Percentiles rank a stretch among this genome's conserved stretches.
phyloP scores from a whole-genome alignment of 2,329 filamentous ascomycete genomes.

The Aaosphaeria pasadenensis region DNA sequence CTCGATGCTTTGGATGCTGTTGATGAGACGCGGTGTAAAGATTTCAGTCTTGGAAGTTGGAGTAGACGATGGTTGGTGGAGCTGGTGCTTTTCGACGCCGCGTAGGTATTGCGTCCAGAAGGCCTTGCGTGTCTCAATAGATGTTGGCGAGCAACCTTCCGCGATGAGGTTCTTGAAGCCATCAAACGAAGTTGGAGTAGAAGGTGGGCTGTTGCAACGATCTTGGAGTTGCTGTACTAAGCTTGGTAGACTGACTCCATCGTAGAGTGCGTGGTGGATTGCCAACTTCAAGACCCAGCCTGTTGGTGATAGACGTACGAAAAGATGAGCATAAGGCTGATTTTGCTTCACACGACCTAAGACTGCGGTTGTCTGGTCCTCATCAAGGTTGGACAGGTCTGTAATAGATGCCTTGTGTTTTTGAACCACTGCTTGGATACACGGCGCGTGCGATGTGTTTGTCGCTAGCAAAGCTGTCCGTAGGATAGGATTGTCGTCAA shows the following conservation, averaged over 20 bases:
- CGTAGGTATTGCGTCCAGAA: slow-evolving; percentile 54
- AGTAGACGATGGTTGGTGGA: slow-evolving; percentile 20
- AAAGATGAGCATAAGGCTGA: slow-evolving; percentile 29
- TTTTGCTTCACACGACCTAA: slow-evolving; percentile 18
- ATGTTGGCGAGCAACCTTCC: neutral
- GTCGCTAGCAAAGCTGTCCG: slow-evolving; percentile 65
- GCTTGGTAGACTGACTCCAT: slow-evolving; percentile 71
- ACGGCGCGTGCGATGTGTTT: slow-evolving; percentile 44
- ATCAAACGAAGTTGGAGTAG: slow-evolving; percentile 11
- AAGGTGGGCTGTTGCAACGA: slow-evolving; percentile 35
- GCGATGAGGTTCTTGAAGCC: slow-evolving; percentile 45
- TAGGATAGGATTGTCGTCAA: slow-evolving; percentile 59
- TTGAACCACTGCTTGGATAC: slow-evolving; percentile 62
- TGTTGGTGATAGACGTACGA: slow-evolving; percentile 24
- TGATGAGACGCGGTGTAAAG: slow-evolving; percentile 51
- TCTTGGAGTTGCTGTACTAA: slow-evolving; percentile 55
- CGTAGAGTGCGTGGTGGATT: slow-evolving; percentile 87
- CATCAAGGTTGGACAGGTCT: slow-evolving; percentile 14
- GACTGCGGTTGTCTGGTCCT: slow-evolving; percentile 5
- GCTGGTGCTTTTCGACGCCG: slow-evolving; percentile 5
- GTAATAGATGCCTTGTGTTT: slow-evolving; percentile 32
- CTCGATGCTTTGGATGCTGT: slow-evolving; percentile 41
- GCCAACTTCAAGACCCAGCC: slow-evolving; percentile 42
- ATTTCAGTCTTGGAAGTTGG: slow-evolving; percentile 36
- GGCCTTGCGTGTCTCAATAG: slow-evolving; percentile 24